Base-by-base conservation (phyloP, 2,329 filamentous ascomycete genomes). In the Byssothecium circinans region DNA sequence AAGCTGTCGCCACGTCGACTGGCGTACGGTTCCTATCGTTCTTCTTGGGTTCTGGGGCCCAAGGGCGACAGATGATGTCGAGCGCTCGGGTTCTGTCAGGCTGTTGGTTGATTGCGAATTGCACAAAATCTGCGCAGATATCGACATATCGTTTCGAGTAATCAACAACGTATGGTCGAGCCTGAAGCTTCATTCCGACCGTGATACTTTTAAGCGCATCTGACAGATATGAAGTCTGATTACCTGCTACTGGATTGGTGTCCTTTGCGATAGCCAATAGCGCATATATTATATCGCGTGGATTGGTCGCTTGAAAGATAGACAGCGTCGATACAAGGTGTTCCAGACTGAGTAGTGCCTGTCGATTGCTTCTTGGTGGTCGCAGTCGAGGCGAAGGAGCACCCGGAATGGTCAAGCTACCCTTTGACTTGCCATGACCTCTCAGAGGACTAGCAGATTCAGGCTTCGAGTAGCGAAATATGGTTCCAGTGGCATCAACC, bases 11-110 rank as follows among this genome's bases (percentile, higher is more conserved):
- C 25, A 11, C 11, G 7, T 6, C 25, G 11, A 11, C 11, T 27
- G 25, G 25, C 25, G 29, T n/a, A 8, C 4, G 19, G 29, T 27
- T 27, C 7, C 32, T 35, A 11, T 19, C 14, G 33, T 10, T 20
- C 46, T 14, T 51, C 4, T 35, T 48, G 14, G 36, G 20, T 8
- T 50, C 45, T 12, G 41, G 56, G 1, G 71, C 69, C 72, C 72
- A 75, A 0, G 71, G 72, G 4, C 72, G 56, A 35, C 71, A 73
- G 4, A 75, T 53, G 11, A 74, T 66, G 46, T 75, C 72, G n/a
- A 75, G 39, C 4, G 69, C 64, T 19, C 54, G 54, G 2, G 41
- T 53, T 0, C 42, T 47, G 32, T 70, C 61, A 2, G 41, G 8
- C 20, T 50, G 6, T 18, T 41, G 11, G 19, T 44, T n/a, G 5